These are phyloP conservation scores for Sporothrix schenckii DNA, from an alignment of 2,329 filamentous ascomycete species.

Conservation along the genomic window DNA sequence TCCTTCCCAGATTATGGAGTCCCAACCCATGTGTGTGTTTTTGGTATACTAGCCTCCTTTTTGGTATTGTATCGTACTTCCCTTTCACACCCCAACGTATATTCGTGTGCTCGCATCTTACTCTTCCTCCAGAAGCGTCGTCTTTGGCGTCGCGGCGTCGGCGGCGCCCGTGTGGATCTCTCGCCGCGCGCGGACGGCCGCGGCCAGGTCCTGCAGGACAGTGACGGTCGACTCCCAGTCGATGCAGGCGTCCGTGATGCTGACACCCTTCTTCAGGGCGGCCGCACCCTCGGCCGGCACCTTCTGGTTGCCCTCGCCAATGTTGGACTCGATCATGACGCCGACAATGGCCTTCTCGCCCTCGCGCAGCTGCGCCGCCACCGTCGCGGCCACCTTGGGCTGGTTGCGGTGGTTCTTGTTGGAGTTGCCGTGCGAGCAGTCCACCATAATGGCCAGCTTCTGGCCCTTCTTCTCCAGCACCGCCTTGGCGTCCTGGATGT, in stretches of 20 bases:
- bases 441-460: constrained; percentile 91
- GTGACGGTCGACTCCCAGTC: constrained; percentile 83
- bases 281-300: constrained; percentile 79
- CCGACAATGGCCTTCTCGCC: constrained; percentile 89
- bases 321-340: constrained; percentile 99
- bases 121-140: constrained; percentile 57
- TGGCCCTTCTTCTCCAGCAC: constrained; percentile 79
- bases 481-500: constrained; percentile 75
- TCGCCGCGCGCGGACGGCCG: constrained; percentile 77
- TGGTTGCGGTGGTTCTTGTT: constrained; percentile 98
- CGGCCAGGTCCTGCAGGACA: constrained; percentile 81
- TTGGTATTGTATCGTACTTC: not conserved
- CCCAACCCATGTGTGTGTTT: not conserved
- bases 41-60: constrained; percentile 6
- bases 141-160: constrained; percentile 44
- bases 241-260: constrained; percentile 96
- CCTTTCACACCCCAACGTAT: not conserved
- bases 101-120: constrained; percentile 38
- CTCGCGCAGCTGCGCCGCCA: constrained; percentile 82
- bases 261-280: constrained; percentile 82
- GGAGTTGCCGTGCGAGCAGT: constrained; percentile 98
- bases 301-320: constrained; percentile 88
- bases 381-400: constrained; percentile 80
- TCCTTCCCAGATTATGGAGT: not conserved
- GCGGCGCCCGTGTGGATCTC: constrained; percentile 50